A percentile compares a stretch with the other conserved stretches of the same genome.
phyloP scores from a whole-genome alignment of 768 basidiomycete species.

The Leucocoprinus leucothites region DNA sequence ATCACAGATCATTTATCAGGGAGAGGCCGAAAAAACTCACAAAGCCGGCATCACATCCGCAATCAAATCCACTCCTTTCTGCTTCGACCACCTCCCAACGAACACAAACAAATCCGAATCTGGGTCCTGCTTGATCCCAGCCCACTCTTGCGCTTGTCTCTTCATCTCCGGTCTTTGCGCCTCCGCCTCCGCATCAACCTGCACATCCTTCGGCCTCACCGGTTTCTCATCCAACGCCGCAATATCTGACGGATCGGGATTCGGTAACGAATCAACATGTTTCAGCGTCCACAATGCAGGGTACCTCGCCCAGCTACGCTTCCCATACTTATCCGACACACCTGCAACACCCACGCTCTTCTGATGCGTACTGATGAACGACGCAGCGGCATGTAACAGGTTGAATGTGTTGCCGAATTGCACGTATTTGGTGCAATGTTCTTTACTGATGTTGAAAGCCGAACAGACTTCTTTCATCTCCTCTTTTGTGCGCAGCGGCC shows the following conservation, averaged over 20 bases:
- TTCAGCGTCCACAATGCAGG: conserved; percentile 95
- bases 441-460: conserved; percentile 96
- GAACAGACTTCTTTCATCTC: conserved; percentile 99
- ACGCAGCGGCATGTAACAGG: conserved; percentile 88
- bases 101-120: conserved; percentile 91
- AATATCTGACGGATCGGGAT: conserved; percentile 94
- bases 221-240: conserved; percentile 86
- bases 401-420: conserved; percentile 99
- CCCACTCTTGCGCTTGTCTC: conserved; percentile 94
- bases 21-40: conserved; percentile 39
- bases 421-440: conserved; percentile 93
- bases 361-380: conserved; percentile 90
- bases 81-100: conserved; percentile 97
- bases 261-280: conserved; percentile 92
- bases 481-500: conserved; percentile 95
- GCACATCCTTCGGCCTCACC: conserved; percentile 63
- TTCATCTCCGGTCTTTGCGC: conserved; percentile 89
- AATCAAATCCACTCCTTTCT: conserved; percentile 97
- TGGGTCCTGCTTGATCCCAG: conserved; percentile 87
- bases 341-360: conserved; percentile 93
- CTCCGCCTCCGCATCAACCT: conserved; percentile 79
- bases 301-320: conserved; percentile 95
- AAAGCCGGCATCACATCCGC: conserved; percentile 92
- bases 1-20: too few species aligned
- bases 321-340: conserved; percentile 97